Base-by-base conservation (phyloP, 2,329 filamentous ascomycete species). In the Fusarium subtropicale region DNA sequence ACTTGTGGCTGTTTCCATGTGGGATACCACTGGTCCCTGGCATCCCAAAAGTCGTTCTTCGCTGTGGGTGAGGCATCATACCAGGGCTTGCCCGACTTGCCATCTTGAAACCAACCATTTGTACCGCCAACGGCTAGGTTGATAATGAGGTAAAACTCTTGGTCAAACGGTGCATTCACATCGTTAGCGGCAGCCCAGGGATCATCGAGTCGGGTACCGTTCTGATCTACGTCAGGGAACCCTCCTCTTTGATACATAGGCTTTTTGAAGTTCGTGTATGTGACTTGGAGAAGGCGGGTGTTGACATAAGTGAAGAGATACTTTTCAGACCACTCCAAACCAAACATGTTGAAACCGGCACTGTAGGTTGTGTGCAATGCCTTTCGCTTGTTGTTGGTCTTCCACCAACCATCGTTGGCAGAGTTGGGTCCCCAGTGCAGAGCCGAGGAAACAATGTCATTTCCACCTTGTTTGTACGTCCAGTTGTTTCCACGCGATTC, bases 251-350 rank as follows among this genome's bases (percentile, higher is more conserved):
- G 71, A 87, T 89, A 94, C 75, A 94, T 86, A 12, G 87, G 84
- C 72, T 87, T 76, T 72, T 90, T 82, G 75, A 94, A 94, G 78
- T 90, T 92, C 71, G 87, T 90, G 82, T 94, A 97, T 66, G 93
- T 85, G 53, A 95, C 92, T 78, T 95, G 92, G 30, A 94, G 83
- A 22, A 97, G 87, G 15, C 91, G 90, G 46, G 87, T 91, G 84
- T 96, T 91, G 82, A 97, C 86, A 77, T 94, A 97, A 26, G 92
- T 94, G 82, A 95, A 97, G 63, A 96, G 82, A 78, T 97, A 96
- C 79, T 94, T 95, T 73, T 95, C 87, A 53, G 89, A 93, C 93
- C 93, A 97, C 80, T 97, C 93, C 4, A 97, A 79, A 16, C 93
- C 93, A 74, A 90, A 97, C 0, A 87, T 93, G 81, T 97, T 92